Evolutionary conservation across 352 stramenopile species (phyloP).

Genomic region (Phytophthora syringae): DNA sequence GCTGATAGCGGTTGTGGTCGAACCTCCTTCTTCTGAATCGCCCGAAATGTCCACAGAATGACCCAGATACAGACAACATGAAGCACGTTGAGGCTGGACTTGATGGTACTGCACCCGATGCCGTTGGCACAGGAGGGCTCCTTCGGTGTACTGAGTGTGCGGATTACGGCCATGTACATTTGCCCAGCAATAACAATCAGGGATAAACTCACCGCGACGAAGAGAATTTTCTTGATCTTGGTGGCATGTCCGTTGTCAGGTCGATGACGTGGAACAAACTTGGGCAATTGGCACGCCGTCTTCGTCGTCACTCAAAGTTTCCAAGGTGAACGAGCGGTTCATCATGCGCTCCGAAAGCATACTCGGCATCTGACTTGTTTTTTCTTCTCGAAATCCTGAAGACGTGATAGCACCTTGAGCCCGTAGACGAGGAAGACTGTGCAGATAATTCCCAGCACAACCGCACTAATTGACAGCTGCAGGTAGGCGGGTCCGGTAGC

Average conservation of each 20-base stretch:
- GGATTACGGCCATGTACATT: conserved; percentile 49
- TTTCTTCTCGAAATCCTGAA: conserved; percentile 29
- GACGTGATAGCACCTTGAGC: conserved; percentile 28
- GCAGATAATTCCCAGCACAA: conserved; percentile 35
- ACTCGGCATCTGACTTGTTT: conserved; percentile 20
- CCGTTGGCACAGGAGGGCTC: conserved; percentile 65
- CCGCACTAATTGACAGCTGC: conserved; percentile 25
- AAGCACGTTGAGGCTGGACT: conserved; percentile 31
- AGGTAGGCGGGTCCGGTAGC: conserved; percentile 24
- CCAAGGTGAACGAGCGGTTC: conserved; percentile 32
- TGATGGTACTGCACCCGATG: conserved; percentile 43
- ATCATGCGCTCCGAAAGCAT: conserved; percentile 14
- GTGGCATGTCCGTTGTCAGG: conserved; percentile 20
- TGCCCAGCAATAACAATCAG: conserved; percentile 40
- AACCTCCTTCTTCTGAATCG: conserved; percentile 19
- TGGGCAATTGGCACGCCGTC: conserved; percentile 30
- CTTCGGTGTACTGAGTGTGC: conserved; percentile 15
- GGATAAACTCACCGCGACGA: conserved; percentile 25
- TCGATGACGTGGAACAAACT: not conserved
- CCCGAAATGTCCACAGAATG: conserved; percentile 34
- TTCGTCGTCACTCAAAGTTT: conserved; percentile 28
- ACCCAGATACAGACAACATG: conserved; percentile 34
- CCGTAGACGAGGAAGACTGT: conserved; percentile 35
- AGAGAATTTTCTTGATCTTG: conserved; percentile 35
- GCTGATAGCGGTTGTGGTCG: conserved; percentile 12